These are phyloP conservation scores for Cystobasidium onofrii DNA, from an alignment of 768 basidiomycete genomes.

Conservation along the genomic window DNA sequence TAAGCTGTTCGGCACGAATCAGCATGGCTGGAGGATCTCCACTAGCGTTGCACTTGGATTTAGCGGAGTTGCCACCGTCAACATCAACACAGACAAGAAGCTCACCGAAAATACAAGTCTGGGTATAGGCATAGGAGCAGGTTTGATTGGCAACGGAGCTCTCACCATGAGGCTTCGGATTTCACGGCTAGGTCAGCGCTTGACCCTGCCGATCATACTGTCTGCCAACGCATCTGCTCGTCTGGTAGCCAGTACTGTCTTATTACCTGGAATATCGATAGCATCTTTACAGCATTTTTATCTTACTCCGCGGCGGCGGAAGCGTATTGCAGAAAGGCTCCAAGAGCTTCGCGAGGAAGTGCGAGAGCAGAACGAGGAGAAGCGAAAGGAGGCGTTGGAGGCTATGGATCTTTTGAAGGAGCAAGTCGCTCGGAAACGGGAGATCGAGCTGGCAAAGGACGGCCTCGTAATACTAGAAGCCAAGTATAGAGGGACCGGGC, in stretches of 20 bases:
- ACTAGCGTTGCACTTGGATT: conserved; percentile 40
- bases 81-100: conserved; percentile 44
- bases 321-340: conserved; percentile 50
- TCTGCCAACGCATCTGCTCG: conserved; percentile 44
- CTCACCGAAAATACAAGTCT: conserved; percentile 44
- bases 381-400: conserved; percentile 59
- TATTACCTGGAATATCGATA: conserved; percentile 45
- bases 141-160: neutral
- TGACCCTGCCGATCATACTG: conserved; percentile 42
- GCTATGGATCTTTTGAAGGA: conserved; percentile 60
- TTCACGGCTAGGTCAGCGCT: conserved; percentile 46
- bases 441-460: conserved; percentile 59
- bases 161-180: conserved; percentile 38
- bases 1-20: neutral
- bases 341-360: conserved; percentile 57
- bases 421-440: conserved; percentile 57
- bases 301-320: conserved; percentile 44
- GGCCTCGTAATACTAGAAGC: conserved; percentile 72
- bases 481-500: conserved; percentile 53
- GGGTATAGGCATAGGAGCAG: conserved; percentile 41
- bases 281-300: conserved; percentile 46
- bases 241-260: conserved; percentile 43
- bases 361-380: conserved; percentile 59
- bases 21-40: conserved; percentile 43
- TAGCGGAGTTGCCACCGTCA: conserved; percentile 39